Evolutionary conservation across 139 green algal genomes (phyloP), one percentile per base, ranked within the genome.

Genomic region (Chlorella sp.): DNA sequence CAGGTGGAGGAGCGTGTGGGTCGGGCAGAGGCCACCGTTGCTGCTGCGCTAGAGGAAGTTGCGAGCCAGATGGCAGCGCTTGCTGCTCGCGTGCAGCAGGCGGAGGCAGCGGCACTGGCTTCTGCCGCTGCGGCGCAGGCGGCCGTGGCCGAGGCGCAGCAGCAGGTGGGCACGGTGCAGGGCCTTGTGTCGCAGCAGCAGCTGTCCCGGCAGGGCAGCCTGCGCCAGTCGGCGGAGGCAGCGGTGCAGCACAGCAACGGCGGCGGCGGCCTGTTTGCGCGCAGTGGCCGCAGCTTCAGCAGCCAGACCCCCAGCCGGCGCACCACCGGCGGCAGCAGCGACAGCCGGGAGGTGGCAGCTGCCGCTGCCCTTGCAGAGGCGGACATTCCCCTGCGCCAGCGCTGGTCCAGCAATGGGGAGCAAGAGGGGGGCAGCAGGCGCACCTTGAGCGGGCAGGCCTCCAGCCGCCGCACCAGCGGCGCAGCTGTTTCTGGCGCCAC

Each of bases 241-340:
- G 46, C 73, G 38, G 73, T 14, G 13, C 43, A 32, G 28, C 43
- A 17, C 48, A 51, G n/a, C 48, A 46, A 36, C 1, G 32, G 48
- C 22, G 48, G 74, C 34, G 14, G 32, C 24, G 76, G 76, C 24
- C 77, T 83, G 60, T 73, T 83, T 60, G 77, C 77, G 5, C 77
- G 77, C 16, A 30, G 74, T 3, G 40, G 77, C 60, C 77, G 77
- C 58, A 73, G 77, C 58, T 40, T 83, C 16, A 83, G 36, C 40
- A n/a, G 40, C 58, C 58, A 73, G 51, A 20, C 51, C 22, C 13
- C 16, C 3, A 28, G 77, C 4, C 40, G 77, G 26, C 72, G 44
- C 30, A 78, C 51, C 51, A 26, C 16, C 13, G 51, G 51, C 51
- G 51, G 72, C 43, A 60, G 43, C 43, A 60, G 13, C 32, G 72